phyloP scores from a whole-genome alignment of 257 asterid species.

The Solanum pimpinellifolium region DNA sequence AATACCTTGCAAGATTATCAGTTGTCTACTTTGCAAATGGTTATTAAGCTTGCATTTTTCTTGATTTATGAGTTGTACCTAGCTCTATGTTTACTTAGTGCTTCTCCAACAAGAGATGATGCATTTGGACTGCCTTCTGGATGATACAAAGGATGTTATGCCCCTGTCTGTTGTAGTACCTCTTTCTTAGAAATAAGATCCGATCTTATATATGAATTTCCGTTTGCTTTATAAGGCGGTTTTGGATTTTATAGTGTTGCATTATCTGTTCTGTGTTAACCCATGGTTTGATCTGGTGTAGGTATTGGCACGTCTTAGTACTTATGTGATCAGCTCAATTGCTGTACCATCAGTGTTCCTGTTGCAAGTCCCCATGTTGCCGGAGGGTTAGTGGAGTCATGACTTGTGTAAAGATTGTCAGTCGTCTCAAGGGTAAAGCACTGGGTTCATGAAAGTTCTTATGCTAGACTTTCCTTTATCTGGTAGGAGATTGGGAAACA shows the following conservation, averaged over 20 bases:
- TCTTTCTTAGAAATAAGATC: background rate
- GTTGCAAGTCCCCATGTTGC: constrained; percentile 50
- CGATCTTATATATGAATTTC: background rate
- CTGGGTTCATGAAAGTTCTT: background rate
- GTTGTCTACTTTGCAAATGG: background rate
- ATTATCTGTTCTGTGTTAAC: background rate
- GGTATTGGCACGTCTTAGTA: background rate
- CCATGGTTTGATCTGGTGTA: background rate
- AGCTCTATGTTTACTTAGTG: background rate
- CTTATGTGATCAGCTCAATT: background rate
- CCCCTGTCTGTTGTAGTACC: background rate
- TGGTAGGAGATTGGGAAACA: background rate
- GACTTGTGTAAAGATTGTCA: constrained; percentile 46
- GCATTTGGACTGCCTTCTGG: background rate
- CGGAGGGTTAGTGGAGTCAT: constrained; percentile 60
- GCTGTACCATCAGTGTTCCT: background rate
- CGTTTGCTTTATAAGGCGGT: background rate
- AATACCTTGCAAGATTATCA: background rate
- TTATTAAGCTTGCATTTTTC: background rate
- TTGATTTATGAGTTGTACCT: background rate
- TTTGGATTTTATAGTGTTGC: background rate
- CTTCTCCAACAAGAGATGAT: background rate
- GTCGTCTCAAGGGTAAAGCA: constrained; percentile 45
- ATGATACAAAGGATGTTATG: background rate
- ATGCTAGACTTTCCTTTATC: background rate